These are phyloP conservation scores for Fusarium lyarnte DNA, from an alignment of 2,329 filamentous ascomycete species.

Conservation along the genomic window DNA sequence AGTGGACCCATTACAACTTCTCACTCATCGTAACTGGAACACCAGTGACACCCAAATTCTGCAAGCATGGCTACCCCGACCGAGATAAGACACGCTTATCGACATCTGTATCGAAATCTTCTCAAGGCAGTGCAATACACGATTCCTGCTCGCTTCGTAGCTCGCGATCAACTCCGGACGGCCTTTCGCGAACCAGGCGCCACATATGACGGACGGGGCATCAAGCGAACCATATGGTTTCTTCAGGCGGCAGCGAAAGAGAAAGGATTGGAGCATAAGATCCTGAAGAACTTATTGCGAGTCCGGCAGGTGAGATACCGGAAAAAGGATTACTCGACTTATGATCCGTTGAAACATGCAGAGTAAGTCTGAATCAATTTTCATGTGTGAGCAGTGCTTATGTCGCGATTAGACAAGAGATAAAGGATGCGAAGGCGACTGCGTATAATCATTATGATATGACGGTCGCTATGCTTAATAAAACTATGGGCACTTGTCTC, in stretches of 20 bases:
- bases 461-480: conserved; percentile 78
- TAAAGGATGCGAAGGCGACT: conserved; percentile 36
- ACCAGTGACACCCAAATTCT: neutral
- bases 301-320: conserved; percentile 36
- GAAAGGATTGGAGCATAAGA: conserved; percentile 74
- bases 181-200: conserved; percentile 64
- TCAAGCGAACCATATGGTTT: conserved; percentile 76
- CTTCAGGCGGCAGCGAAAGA: conserved; percentile 70
- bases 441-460: conserved; percentile 72
- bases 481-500: conserved; percentile 74
- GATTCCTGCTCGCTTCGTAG: conserved; percentile 71
- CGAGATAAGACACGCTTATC: conserved; percentile 72
- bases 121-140: conserved; percentile 79
- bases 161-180: conserved; percentile 66
- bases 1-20: conserved; percentile 21
- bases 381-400: neutral
- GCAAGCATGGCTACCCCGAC: conserved; percentile 39
- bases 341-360: conserved; percentile 29
- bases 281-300: conserved; percentile 74
- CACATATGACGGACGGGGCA: conserved; percentile 59
- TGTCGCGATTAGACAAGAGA: conserved; percentile 21
- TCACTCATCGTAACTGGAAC: neutral
- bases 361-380: conserved; percentile 36
- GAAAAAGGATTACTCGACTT: conserved; percentile 9
- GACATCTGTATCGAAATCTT: conserved; percentile 71